Percentiles rank a stretch among this genome's conserved stretches.
These are phyloP conservation scores for Hypsizygus ulmarius DNA, from an alignment of 1,284 basidiomycete species.

Conservation along the genomic window DNA sequence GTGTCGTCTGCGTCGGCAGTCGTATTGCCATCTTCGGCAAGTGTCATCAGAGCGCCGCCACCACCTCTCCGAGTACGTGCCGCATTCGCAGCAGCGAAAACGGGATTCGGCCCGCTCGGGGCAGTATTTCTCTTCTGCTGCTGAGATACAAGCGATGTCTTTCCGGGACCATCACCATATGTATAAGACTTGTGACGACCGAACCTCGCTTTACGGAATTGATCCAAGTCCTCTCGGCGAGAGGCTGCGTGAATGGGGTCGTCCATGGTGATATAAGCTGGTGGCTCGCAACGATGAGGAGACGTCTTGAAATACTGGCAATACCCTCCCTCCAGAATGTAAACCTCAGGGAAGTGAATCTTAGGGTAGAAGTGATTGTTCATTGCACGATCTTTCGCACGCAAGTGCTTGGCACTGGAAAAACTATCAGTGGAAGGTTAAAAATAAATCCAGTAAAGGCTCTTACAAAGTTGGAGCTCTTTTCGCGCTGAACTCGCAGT, in stretches of 20 bases:
- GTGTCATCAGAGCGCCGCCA: slow-evolving; percentile 45
- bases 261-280: slow-evolving; percentile 90
- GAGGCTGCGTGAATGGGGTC: slow-evolving; percentile 81
- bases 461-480: slow-evolving; percentile 93
- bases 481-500: slow-evolving; percentile 97
- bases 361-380: slow-evolving; percentile 90
- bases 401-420: slow-evolving; percentile 83
- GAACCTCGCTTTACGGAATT: slow-evolving; percentile 87
- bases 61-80: slow-evolving; percentile 57
- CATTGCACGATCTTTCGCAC: slow-evolving; percentile 85
- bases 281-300: slow-evolving; percentile 73
- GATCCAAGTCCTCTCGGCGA: slow-evolving; percentile 83
- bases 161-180: slow-evolving; percentile 65
- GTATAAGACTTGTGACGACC: slow-evolving; percentile 87
- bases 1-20: slow-evolving; percentile 63
- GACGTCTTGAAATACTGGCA: slow-evolving; percentile 79
- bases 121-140: slow-evolving; percentile 61
- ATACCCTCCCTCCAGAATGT: slow-evolving; percentile 96
- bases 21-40: slow-evolving; percentile 62
- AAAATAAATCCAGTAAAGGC: slow-evolving; percentile 8
- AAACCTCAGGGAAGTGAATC: slow-evolving; percentile 95
- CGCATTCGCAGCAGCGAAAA: slow-evolving; percentile 67
- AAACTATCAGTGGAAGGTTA: slow-evolving; percentile 13
- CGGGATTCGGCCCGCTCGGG: slow-evolving; percentile 45
- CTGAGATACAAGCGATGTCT: slow-evolving; percentile 35